Base-by-base conservation (phyloP, 148 eudicot species). In the Silene conica region DNA sequence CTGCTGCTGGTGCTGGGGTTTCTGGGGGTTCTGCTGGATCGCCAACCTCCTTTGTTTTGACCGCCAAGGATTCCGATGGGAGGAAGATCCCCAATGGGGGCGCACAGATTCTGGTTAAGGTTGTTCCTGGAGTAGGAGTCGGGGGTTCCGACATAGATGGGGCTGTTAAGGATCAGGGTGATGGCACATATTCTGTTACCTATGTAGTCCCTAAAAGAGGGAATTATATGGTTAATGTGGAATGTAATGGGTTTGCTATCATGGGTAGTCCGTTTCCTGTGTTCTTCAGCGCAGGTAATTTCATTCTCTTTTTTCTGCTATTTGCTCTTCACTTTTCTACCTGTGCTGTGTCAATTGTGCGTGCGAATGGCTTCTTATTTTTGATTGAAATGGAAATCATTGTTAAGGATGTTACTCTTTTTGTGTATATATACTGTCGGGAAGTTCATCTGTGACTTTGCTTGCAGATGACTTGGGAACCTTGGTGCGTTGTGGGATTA, bases 221-320 rank as follows among this genome's bases (percentile, higher is more conserved):
- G 21, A 90, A 90, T 85, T 95, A 95, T 76, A 92, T 95, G 98
- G 91, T 95, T 66, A 80, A 80, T 80, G 92, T 95, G 69, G 90
- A 91, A 83, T 95, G 98, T 67, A 89, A 90, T 79, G 97, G 96
- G 73, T 88, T 77, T 80, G 76, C 97, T 18, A 88, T 92, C 25
- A 87, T 84, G 89, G 98, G 98, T 43, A 95, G 97, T 78, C 98
- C 97, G 12, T 95, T 95, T 65, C 98, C 98, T 6, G 98, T 92
- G 63, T 95, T 91, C 75, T 95, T 95, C 81, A 92, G 98, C 83
- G 85, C 94, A 81, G 98, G 98, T 95, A 84, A 54, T 63, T 71
- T 3, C 41, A 46, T 23, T 61, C 28, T 21, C 25, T 26, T 52
- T 68, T 80, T 67, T 70, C 16, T 62, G 41, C 6, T 45, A n/a